Evolutionary conservation across 176 grass and related monocot species (phyloP), one percentile per base, ranked within the genome.

Genomic region (Oryza officinalis): DNA sequence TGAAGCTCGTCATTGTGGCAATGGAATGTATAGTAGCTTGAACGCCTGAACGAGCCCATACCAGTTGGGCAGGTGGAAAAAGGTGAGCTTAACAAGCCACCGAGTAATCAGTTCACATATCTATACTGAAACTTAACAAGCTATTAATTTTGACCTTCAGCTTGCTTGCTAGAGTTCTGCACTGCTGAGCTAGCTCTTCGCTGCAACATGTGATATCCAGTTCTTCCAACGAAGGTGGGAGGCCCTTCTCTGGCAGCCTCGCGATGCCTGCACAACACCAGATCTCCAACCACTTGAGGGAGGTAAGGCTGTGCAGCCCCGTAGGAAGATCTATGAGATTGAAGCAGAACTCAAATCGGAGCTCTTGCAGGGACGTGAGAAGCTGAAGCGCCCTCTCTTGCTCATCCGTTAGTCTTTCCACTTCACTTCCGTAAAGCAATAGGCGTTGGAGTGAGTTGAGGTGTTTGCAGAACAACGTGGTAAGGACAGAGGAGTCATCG

Each of bases 211-310:
- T 0, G 52, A 57, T 57, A 57, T 2, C 6, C 2, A 57, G 17
- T n/a, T 57, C 6, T n/a, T 57, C 52, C 52, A 57, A 57, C 52
- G 52, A 57, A 57, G 18, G 52, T 45, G 86, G 65, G 31, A 84
- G 26, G 2, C 63, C 82, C 25, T 31, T 54, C 33, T 33, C 52
- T 10, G 40, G 60, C 20, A 86, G 50, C 59, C 17, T 45, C 13
- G 35, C 2, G 49, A 90, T 72, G 13, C 0, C 0, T 0, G 1
- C 22, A 67, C 85, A 75, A 0, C 0, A 0, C 0, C 0, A 0
- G 13, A 91, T 47, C 3, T 10, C 6, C 45, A 91, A 13, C n/a
- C 49, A 0, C 80, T 91, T 75, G 68, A 91, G 85, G 3, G 75
- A 75, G 23, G 35, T 20, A 61, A 89, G 69, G 68, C n/a, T 83